Conservation (phyloP, 2,329 filamentous ascomycete genomes). For the Shiraia sp. region DNA sequence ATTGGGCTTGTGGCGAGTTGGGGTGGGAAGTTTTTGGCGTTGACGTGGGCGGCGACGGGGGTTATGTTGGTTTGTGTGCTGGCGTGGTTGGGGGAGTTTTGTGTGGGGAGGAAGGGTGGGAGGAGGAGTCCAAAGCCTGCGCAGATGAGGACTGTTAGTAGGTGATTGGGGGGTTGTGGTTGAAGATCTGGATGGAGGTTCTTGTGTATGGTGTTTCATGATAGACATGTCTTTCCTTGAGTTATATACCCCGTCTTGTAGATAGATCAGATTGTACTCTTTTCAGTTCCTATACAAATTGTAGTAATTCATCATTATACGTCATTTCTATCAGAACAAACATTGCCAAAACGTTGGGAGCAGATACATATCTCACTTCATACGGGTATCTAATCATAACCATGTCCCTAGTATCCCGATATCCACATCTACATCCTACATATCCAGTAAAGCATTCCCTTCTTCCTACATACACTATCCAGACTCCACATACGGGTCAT, state of each 20-base stretch:
- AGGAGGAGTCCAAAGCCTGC: constrained; percentile 27
- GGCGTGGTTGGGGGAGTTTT: constrained; percentile 36
- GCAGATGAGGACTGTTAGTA: constrained; percentile 1
- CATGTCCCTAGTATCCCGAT: constrained; percentile 2
- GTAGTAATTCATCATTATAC: neutral
- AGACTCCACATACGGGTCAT: constrained; percentile 7
- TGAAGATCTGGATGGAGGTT: neutral
- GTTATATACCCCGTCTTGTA: constrained; percentile 5
- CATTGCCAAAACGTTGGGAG: neutral
- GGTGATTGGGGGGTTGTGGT: neutral
- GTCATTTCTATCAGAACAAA: neutral
- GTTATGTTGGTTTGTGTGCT: constrained; percentile 46
- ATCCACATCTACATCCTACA: neutral
- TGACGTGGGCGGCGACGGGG: constrained; percentile 63
- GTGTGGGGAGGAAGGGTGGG: constrained; percentile 24
- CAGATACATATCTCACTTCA: neutral
- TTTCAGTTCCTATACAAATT: neutral
- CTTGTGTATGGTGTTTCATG: neutral
- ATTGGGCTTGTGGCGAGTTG: constrained; percentile 55
- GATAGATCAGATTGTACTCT: neutral
- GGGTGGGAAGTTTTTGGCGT: constrained; percentile 59
- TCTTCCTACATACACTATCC: neutral
- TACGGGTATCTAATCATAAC: constrained; percentile 17
- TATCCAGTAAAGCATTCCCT: neutral
- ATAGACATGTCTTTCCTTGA: constrained; percentile 1